These are phyloP conservation scores for Globisporangium polare DNA, from an alignment of 352 stramenopile species.

Conservation along the genomic window DNA sequence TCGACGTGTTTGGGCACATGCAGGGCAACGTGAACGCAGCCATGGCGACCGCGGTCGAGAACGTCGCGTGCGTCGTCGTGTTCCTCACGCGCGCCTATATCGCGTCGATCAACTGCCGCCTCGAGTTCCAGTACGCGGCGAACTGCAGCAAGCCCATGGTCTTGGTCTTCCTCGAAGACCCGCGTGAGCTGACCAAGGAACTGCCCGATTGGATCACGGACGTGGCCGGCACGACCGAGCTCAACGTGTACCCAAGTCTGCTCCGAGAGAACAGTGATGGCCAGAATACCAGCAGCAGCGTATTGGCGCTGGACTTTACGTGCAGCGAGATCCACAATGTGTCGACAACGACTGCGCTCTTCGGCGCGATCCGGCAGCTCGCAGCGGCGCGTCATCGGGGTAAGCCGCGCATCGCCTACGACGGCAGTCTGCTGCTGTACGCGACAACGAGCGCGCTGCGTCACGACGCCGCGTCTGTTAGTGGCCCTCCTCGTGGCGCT, in stretches of 20 bases:
- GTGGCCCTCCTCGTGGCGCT: no score
- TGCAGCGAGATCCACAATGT: conserved; percentile 23
- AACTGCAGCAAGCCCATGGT: conserved; percentile 38
- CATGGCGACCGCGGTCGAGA: conserved; percentile 55
- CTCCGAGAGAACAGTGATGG: conserved; percentile 8
- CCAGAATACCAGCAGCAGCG: conserved; percentile 5
- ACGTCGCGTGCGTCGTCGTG: conserved; percentile 48
- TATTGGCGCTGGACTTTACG: conserved; percentile 33
- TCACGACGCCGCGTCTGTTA: conserved; percentile 10
- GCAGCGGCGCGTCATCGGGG: conserved; percentile 24
- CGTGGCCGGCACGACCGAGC: conserved; percentile 21
- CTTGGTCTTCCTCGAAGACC: conserved; percentile 42
- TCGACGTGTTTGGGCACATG: conserved; percentile 62
- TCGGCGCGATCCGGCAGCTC: conserved; percentile 36
- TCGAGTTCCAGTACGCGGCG: conserved; percentile 52
- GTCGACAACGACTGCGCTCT: conserved; percentile 32
- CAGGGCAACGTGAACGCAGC: conserved; percentile 61
- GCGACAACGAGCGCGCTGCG: conserved; percentile 31
- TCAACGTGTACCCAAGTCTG: conserved; percentile 36
- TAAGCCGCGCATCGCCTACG: conserved; percentile 25
- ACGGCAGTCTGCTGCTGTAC: conserved; percentile 43
- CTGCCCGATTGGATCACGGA: conserved; percentile 38
- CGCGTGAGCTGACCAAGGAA: conserved; percentile 10
- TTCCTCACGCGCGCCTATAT: conserved; percentile 50
- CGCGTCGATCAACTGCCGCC: conserved; percentile 47